Conservation (phyloP, 2,329 filamentous ascomycete species). For the Parastagonospora nodorum region DNA sequence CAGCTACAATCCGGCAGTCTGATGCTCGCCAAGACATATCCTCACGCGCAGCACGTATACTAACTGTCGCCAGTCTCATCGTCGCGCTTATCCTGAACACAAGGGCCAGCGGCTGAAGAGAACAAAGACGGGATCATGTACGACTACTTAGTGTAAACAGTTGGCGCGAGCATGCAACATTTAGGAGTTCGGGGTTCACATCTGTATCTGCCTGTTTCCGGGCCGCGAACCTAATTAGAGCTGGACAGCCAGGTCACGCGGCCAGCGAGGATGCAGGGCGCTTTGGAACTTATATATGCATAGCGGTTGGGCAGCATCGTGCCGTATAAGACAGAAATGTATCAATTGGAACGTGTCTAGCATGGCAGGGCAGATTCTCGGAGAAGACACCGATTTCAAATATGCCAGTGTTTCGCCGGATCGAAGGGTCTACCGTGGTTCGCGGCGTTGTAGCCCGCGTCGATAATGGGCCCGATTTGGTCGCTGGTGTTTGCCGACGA, state of each 20-base stretch:
- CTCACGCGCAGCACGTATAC: conserved; percentile 13
- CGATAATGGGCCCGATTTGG: neutral
- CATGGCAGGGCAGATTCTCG: conserved; percentile 1
- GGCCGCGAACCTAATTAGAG: conserved; percentile 12
- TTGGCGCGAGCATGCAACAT: conserved; percentile 25
- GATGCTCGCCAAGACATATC: neutral
- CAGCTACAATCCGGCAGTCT: neutral
- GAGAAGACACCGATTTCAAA: neutral
- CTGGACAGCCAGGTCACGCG: conserved; percentile 1
- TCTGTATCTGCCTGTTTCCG: conserved; percentile 1
- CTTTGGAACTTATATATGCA: conserved; percentile 6
- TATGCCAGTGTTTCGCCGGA: neutral
- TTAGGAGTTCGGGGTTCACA: conserved; percentile 23
- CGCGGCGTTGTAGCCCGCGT: neutral
- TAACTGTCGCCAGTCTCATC: conserved; percentile 68
- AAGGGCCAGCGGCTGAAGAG: conserved; percentile 66
- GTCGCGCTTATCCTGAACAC: conserved; percentile 93
- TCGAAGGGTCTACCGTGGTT: neutral
- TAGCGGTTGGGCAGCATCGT: conserved; percentile 12
- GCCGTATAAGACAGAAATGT: conserved; percentile 4
- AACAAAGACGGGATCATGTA: conserved; percentile 25
- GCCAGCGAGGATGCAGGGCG: conserved; percentile 3
- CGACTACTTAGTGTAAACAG: conserved; percentile 32
- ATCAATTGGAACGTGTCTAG: neutral
- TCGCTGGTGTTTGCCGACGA: neutral